Base-by-base conservation (phyloP, 1,284 basidiomycete species). In the Termitomyces sp. region DNA sequence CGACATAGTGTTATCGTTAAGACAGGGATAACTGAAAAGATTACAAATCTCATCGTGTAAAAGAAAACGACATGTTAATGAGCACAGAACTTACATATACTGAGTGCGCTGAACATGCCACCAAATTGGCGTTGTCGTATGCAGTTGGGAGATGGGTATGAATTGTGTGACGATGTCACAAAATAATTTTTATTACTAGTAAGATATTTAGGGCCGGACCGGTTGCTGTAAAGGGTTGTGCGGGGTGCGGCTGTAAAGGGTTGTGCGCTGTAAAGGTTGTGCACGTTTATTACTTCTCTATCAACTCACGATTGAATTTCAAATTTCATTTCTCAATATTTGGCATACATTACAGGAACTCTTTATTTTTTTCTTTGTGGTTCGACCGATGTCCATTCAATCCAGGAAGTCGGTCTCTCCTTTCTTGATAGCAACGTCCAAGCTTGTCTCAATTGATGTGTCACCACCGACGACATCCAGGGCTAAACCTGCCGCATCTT, bases 391-490 rank as follows among this genome's bases (percentile, higher is more conserved):
- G 4, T 8, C 21, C 42, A 24, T 45, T 73, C 62, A 78, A 5
- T 71, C 75, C 21, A 74, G 55, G 58, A 73, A 81, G 58, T 80
- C 79, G 0, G 75, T 77, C 57, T 75, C 76, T 1, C 79, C 76
- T 52, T 75, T 78, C 65, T 74, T 71, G 56, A 82, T 78, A 36
- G 75, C 74, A 2, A 68, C 67, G 56, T 81, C 73, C 49, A 85
- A 63, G 1, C 73, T 79, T 42, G 76, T 69, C 50, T 75, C 69
- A 48, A 88, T 73, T 0, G 75, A 70, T 0, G 71, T 74, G 0
- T 81, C 73, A 0, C 86, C 86, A 31, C 82, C 80, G 46, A 84
- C 77, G 17, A 89, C 62, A 64, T 90, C 85, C 53, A 89, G 75
- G 7, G 78, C 82, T 15, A 88, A 71, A 0, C 84, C 84, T 10